Evolutionary conservation across 495 filamentous ascomycete species (phyloP), one percentile per base, ranked within the genome.

Genomic region (Penicillium herquei): DNA sequence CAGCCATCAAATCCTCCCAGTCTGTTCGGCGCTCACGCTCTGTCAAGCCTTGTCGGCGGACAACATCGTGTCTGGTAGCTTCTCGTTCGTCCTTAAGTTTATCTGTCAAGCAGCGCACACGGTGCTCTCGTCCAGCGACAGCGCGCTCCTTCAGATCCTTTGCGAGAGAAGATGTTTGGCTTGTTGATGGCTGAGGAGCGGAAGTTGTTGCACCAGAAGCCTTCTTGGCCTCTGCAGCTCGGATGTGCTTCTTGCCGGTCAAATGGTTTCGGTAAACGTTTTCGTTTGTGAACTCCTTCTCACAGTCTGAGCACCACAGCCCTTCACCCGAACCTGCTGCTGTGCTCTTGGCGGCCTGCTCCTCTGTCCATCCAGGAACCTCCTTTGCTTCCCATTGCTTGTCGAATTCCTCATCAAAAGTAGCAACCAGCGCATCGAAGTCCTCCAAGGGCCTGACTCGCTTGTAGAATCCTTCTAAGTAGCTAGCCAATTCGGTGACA

Each of bases 11-110:
- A n/a, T 90, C 88, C 47, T 96, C 91, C 17, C 96, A 76, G 65
- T 98, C 95, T 71, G 92, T 87, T 66, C 92, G 88, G 26, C 94
- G 84, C 70, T 98, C 94, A 7, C 91, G 83, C 63, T 98, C 94
- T 6, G 94, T 98, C 89, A 98, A 92, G 55, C 92, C 91, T 67
- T 94, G 90, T 65, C 87, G 90, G 17, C 95, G 86, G 78, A 98
- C 94, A 8, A 97, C 91, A 63, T 98, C 97, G 54, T 91, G 87
- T 39, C 86, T 79, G 0, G 93, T 98, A 59, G 94, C 91, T 68
- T 85, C 81, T 51, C 92, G 85, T 65, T 93, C 87, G 16, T 83
- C 82, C 58, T 86, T 80, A 78, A 98, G 91, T 11, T 86, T 80
- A 13, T 85, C 78, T 8, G 90, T 81, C 18, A 98, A 79, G 44